Base-by-base conservation (phyloP, 352 stramenopile genomes). In the Globisporangium polare region DNA sequence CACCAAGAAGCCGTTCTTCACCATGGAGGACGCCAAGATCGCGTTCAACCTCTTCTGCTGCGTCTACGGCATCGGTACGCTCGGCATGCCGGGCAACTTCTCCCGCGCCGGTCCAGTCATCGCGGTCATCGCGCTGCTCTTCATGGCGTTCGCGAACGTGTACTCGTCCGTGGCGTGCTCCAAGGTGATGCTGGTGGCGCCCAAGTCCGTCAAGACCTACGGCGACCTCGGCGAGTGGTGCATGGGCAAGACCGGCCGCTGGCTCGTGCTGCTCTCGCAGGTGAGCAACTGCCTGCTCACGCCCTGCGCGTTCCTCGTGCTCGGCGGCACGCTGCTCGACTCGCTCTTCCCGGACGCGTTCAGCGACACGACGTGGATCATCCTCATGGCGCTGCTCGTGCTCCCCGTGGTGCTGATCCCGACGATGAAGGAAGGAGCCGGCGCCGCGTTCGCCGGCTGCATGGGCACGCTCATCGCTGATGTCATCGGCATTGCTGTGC, bases 161-260 rank as follows among this genome's bases (percentile, higher is more conserved):
- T 73, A 73, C 46, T 65, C 67, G 9, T 73, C 67, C 3, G 64
- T 73, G 10, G 39, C 27, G 24, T 65, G 61, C 47, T 71, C 61
- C 53, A 74, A 71, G 55, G 55, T 68, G 26, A 50, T 75, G 51
- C 41, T 75, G 2, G 43, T 58, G 4, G 68, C 68, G 26, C 68
- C 68, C 29, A 37, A 42, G 8, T 58, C 31, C 20, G 65, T 75
- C 24, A 71, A 67, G 31, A 75, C 68, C 10, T 71, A 65, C 43
- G 60, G 66, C 13, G 68, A 75, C 31, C 60, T 75, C n/a, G 69
- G 68, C 13, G 65, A 75, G n/a, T 75, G 68, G 61, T 58, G 53
- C 43, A 63, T 75, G 43, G 68, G 68, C 42, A 62, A 45, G 12
- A 42, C 26, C 3, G 68, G 68, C 27, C 68, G 68, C 18, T 75